A percentile compares a stretch with the other conserved stretches of the same genome.
phyloP scores from a whole-genome alignment of 768 basidiomycete genomes.

The Mycena haematopus region DNA sequence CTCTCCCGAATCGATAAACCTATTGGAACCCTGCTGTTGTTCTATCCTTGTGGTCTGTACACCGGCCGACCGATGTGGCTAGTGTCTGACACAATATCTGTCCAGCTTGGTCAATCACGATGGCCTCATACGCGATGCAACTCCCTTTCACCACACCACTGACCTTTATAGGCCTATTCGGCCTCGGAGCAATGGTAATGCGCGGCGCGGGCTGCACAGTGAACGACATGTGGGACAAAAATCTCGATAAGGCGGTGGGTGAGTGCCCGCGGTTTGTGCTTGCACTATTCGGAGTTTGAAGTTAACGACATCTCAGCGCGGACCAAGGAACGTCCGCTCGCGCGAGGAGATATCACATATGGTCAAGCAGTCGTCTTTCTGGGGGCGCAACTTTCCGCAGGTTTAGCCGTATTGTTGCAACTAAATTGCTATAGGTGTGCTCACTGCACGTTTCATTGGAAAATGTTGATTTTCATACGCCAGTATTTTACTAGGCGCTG shows the following conservation, averaged over 20 bases:
- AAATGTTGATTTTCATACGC: slow-evolving; percentile 8
- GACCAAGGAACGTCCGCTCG: slow-evolving; percentile 88
- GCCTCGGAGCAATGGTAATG: slow-evolving; percentile 92
- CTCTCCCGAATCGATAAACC: slow-evolving; percentile 94
- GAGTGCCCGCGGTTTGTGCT: slow-evolving; percentile 30
- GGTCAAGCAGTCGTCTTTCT: slow-evolving; percentile 84
- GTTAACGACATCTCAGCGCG: slow-evolving; percentile 57
- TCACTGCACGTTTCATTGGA: neutral
- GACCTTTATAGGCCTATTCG: slow-evolving; percentile 84
- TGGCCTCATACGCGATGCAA: slow-evolving; percentile 86
- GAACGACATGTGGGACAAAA: slow-evolving; percentile 98
- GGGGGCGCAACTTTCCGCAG: slow-evolving; percentile 78
- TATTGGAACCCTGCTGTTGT: slow-evolving; percentile 89
- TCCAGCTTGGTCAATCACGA: slow-evolving; percentile 96
- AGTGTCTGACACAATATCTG: slow-evolving; percentile 1
- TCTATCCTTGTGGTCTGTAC: slow-evolving; percentile 90
- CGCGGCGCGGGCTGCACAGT: slow-evolving; percentile 98
- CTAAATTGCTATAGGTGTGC: slow-evolving; percentile 93
- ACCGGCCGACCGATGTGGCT: neutral
- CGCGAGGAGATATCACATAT: slow-evolving; percentile 78
- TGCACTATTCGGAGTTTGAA: neutral
- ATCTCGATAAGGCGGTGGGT: slow-evolving; percentile 94
- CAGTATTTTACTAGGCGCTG: slow-evolving; percentile 91
- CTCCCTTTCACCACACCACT: slow-evolving; percentile 71
- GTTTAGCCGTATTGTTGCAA: slow-evolving; percentile 86